Evolutionary conservation across 2,329 filamentous ascomycete genomes (phyloP).

Genomic region (Trichoderma koningii): DNA sequence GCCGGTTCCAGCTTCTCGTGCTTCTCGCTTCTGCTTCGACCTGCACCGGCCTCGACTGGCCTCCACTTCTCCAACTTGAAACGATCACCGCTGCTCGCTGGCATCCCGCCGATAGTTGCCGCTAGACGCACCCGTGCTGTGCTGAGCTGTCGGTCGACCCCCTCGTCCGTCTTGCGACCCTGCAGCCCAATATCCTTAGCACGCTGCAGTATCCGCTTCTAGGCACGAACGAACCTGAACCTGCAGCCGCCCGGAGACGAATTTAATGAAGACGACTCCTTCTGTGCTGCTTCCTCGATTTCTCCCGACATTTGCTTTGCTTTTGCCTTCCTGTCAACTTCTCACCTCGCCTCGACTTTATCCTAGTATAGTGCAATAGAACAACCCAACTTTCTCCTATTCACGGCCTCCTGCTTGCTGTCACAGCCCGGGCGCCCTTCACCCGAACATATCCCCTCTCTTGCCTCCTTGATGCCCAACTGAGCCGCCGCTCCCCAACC

Average conservation of each 20-base stretch:
- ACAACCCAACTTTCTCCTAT: constrained; percentile 16
- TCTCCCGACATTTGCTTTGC: constrained; percentile 9
- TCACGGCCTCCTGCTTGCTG: constrained; percentile 1
- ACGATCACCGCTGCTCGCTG: constrained; percentile 21
- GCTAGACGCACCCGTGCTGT: constrained; percentile 14
- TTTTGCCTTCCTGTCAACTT: neutral
- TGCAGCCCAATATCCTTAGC: constrained; percentile 26
- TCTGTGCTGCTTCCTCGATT: neutral
- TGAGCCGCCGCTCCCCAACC: neutral
- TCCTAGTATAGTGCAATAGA: constrained; percentile 28
- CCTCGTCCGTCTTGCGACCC: constrained; percentile 19
- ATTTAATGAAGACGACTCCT: constrained; percentile 15
- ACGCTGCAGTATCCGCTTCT: constrained; percentile 24
- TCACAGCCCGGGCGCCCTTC: constrained; percentile 10
- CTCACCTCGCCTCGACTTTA: constrained; percentile 22
- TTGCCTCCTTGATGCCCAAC: constrained; percentile 27
- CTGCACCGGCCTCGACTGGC: constrained; percentile 17
- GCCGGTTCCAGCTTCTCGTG: constrained; percentile 17
- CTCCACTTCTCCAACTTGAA: constrained; percentile 19
- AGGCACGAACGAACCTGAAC: constrained; percentile 26
- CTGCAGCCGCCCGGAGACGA: constrained; percentile 14
- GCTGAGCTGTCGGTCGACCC: constrained; percentile 23
- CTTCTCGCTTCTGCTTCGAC: constrained; percentile 15
- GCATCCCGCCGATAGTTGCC: constrained; percentile 25
- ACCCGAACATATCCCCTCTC: constrained; percentile 1